A percentile compares a stretch with the other conserved stretches of the same genome.
These are phyloP conservation scores for Agaricus blazei DNA, from an alignment of 768 basidiomycete species.

Conservation along the genomic window DNA sequence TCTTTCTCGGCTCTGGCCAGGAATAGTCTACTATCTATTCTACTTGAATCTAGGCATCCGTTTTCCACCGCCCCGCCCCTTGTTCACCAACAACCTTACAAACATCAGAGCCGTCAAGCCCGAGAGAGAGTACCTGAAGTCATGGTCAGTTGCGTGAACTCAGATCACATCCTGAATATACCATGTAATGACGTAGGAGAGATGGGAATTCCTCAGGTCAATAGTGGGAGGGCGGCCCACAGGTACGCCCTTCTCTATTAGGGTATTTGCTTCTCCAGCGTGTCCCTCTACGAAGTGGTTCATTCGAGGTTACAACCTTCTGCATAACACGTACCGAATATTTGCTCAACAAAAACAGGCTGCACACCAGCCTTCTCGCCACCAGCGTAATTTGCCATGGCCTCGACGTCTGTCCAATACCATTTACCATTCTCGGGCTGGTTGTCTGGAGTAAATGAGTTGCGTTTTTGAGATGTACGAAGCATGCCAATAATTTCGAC, in stretches of 20 bases:
- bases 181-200: slow-evolving; percentile 96
- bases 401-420: slow-evolving; percentile 87
- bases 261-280: slow-evolving; percentile 61
- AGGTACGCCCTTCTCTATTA: slow-evolving; percentile 69
- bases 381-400: slow-evolving; percentile 75
- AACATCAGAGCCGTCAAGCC: slow-evolving; percentile 85
- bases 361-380: slow-evolving; percentile 71
- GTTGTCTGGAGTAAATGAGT: slow-evolving; percentile 88
- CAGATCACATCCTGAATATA: slow-evolving; percentile 26
- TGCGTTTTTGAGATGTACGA: slow-evolving; percentile 66
- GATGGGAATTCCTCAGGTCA: slow-evolving; percentile 89
- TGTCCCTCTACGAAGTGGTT: slow-evolving; percentile 62
- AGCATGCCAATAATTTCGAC: slow-evolving; percentile 86
- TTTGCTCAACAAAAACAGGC: slow-evolving; percentile 85
- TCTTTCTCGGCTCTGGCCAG: too few species aligned
- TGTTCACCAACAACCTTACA: slow-evolving; percentile 54
- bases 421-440: slow-evolving; percentile 73
- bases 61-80: slow-evolving; percentile 41
- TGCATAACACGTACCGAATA: slow-evolving; percentile 62
- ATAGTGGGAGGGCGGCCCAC: slow-evolving; percentile 79
- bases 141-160: background rate
- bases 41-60: slow-evolving; percentile 52
- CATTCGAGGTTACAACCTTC: background rate
- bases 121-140: slow-evolving; percentile 80
- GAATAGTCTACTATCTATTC: background rate